A percentile compares a stretch with the other conserved stretches of the same genome.
Conservation (phyloP, 768 basidiomycete species). For the Tulasnella sp. region DNA sequence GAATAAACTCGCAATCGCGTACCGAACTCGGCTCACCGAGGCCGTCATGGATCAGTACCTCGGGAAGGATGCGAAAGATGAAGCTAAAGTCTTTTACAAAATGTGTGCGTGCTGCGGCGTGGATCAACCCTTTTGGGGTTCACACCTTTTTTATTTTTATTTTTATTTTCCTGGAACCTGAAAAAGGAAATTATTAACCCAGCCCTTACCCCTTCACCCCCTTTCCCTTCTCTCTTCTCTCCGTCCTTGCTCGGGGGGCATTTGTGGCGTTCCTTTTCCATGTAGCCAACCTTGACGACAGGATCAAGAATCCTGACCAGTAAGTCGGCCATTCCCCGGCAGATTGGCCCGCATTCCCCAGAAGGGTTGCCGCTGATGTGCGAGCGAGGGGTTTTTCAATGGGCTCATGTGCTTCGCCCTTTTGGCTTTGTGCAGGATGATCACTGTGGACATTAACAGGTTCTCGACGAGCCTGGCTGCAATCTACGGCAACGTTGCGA, state of each 20-base stretch:
- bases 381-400: not conserved
- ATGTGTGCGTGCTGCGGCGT: slow-evolving; percentile 52
- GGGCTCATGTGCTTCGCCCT: not conserved
- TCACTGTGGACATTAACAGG: slow-evolving; percentile 91
- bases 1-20: slow-evolving; percentile 85
- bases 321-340: slow-evolving; percentile 39
- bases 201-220: not conserved
- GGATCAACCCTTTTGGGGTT: not conserved
- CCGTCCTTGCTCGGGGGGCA: not conserved
- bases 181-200: not conserved
- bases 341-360: not conserved
- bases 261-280: not conserved
- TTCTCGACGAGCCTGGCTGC: slow-evolving; percentile 88
- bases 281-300: slow-evolving; percentile 86
- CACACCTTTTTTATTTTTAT: too few relatives aligned
- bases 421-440: slow-evolving; percentile 58
- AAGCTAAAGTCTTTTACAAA: slow-evolving; percentile 91
- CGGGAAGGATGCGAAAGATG: slow-evolving; percentile 61
- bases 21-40: slow-evolving; percentile 78
- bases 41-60: slow-evolving; percentile 83
- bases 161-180: not conserved
- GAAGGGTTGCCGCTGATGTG: not conserved
- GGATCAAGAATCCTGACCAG: slow-evolving; percentile 96
- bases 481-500: slow-evolving; percentile 91
- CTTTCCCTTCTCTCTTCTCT: not conserved